Conservation (phyloP, 805 yeast genomes). For the Metschnikowia henanensis region DNA sequence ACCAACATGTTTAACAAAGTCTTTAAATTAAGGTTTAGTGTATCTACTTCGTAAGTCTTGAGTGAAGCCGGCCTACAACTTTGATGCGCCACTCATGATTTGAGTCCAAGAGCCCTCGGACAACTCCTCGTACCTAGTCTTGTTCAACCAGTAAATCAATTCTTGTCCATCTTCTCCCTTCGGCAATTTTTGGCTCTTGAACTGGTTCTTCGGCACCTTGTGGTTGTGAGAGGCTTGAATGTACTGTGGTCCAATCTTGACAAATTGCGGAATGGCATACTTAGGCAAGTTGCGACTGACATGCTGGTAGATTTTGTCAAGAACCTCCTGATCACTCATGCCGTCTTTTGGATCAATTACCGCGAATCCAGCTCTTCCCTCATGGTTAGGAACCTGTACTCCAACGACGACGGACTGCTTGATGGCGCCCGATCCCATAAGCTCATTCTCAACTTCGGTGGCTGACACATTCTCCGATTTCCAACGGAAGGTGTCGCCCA, state of each 20-base stretch:
- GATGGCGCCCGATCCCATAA: constrained; percentile 48
- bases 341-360: constrained; percentile 57
- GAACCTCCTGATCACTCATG: constrained; percentile 21
- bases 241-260: constrained; percentile 57
- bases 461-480: constrained; percentile 94
- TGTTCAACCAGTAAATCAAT: constrained; percentile 67
- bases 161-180: constrained; percentile 62
- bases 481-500: constrained; percentile 97
- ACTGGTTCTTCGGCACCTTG: constrained; percentile 71
- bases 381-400: constrained; percentile 78
- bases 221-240: constrained; percentile 77
- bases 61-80: constrained; percentile 25
- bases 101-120: constrained; percentile 56
- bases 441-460: constrained; percentile 84
- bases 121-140: constrained; percentile 54
- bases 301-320: constrained; percentile 29
- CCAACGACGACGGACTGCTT: constrained; percentile 86
- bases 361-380: constrained; percentile 94
- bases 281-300: constrained; percentile 56
- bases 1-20: neutral
- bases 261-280: constrained; percentile 83
- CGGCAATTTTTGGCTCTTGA: constrained; percentile 68
- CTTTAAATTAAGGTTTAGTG: too few species aligned
- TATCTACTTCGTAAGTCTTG: neutral
- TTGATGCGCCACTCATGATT: constrained; percentile 38